Percentiles rank a stretch among this genome's conserved stretches.
phyloP scores from a whole-genome alignment of 441 rosid genomes.

The Jatropha multifida region DNA sequence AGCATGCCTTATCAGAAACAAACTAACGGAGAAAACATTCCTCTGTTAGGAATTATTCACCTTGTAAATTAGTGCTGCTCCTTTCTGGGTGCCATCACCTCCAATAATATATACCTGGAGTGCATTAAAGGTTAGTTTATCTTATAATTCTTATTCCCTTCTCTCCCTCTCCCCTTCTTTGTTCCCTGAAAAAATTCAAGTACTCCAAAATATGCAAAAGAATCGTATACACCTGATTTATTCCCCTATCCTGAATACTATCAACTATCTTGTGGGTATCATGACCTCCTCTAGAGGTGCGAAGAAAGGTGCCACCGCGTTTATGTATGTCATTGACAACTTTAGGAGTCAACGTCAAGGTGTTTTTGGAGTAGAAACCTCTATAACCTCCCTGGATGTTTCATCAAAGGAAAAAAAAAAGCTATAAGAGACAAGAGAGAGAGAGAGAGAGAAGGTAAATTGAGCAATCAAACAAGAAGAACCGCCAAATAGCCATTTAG shows the following conservation, averaged over 20 bases:
- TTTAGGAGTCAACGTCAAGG: constrained; percentile 44
- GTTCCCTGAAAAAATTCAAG: neutral
- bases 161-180: neutral
- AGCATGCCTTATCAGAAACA: neutral
- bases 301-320: constrained; percentile 56
- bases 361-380: constrained; percentile 53
- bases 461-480: neutral
- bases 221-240: constrained; percentile 43
- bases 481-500: neutral
- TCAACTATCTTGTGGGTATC: constrained; percentile 52
- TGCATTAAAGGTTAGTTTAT: constrained; percentile 15
- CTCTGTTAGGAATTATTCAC: constrained; percentile 22
- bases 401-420: constrained; percentile 2
- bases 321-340: constrained; percentile 57
- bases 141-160: neutral
- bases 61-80: constrained; percentile 50
- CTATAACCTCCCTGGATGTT: constrained; percentile 51
- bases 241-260: constrained; percentile 56
- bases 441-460: neutral
- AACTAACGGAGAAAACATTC: neutral
- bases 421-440: neutral
- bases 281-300: constrained; percentile 55
- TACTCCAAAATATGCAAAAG: constrained; percentile 17
- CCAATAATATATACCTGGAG: constrained; percentile 55
- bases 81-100: constrained; percentile 61